Percentiles rank a stretch among this genome's conserved stretches.
These are phyloP conservation scores for Coelastrella sp. DNA, from an alignment of 139 green algal genomes.

Conservation along the genomic window DNA sequence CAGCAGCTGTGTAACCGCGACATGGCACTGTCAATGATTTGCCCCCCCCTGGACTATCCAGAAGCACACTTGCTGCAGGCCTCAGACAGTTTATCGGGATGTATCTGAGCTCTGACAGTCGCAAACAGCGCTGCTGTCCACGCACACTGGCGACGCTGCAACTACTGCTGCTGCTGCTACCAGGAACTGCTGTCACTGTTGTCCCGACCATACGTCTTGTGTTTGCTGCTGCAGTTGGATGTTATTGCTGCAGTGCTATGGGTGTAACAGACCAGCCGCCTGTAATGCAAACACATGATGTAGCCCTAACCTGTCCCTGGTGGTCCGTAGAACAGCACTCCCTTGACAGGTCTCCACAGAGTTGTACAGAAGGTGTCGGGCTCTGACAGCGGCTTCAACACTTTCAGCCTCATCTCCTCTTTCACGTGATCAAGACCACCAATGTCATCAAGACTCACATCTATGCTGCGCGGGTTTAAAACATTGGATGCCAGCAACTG, in stretches of 20 bases:
- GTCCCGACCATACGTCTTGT: not conserved
- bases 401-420: constrained; percentile 74
- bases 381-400: constrained; percentile 86
- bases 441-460: constrained; percentile 85
- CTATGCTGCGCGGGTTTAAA: constrained; percentile 86
- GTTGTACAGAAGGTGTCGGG: constrained; percentile 85
- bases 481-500: constrained; percentile 88
- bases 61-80: too few species aligned
- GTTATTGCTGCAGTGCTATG: not conserved
- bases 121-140: too few species aligned
- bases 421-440: constrained; percentile 81
- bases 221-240: not conserved
- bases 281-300: not conserved
- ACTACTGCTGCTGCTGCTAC: too few species aligned
- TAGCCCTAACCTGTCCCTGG: constrained; percentile 81
- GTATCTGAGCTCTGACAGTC: too few species aligned
- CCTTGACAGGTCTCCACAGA: constrained; percentile 86
- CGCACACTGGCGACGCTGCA: too few species aligned
- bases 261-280: not conserved
- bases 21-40: too few species aligned
- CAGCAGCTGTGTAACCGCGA: too few species aligned
- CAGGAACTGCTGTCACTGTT: too few species aligned
- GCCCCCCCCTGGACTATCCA: too few species aligned
- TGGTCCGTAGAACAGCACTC: constrained; percentile 94
- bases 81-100: too few species aligned